Percentiles rank a stretch among this genome's conserved stretches.
Evolutionary conservation across 164 flowering plant genomes (phyloP).

Genomic region (Taxillus chinensis): DNA sequence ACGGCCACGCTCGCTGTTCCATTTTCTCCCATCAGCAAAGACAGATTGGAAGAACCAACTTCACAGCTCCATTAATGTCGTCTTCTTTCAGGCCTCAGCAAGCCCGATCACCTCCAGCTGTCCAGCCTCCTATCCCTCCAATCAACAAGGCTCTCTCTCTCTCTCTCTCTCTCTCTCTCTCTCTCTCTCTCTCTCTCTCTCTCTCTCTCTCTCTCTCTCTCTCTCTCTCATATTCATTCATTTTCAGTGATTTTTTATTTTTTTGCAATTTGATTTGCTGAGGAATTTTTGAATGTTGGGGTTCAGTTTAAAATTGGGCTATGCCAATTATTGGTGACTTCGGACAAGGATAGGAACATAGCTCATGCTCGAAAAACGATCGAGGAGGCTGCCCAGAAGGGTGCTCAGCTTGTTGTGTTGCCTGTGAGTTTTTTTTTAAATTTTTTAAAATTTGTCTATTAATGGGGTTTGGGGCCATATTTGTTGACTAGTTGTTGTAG

Average conservation of each 20-base stretch:
- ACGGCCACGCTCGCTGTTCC: no score
- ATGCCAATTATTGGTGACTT: slow-evolving; percentile 76
- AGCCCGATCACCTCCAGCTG: no score
- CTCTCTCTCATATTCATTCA: no score
- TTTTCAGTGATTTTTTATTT: background rate
- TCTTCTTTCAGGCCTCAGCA: no score
- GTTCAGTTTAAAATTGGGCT: slow-evolving; percentile 80
- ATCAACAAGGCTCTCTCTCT: no score
- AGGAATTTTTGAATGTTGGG: background rate
- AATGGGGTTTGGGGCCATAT: background rate
- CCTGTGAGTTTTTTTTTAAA: slow-evolving; percentile 47
- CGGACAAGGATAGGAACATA: slow-evolving; percentile 83
- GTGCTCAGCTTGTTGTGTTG: slow-evolving; percentile 80
- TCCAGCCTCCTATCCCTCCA: no score
- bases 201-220: no score
- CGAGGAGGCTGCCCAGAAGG: slow-evolving; percentile 75
- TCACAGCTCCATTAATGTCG: no score
- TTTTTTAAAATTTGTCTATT: background rate
- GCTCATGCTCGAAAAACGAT: slow-evolving; percentile 73
- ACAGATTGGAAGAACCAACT: no score
- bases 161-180: no score
- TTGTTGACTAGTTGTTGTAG: background rate
- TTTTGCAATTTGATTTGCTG: background rate
- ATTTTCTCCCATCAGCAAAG: no score
- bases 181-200: no score